Evolutionary conservation across 306 rosid genomes (phyloP).

Genomic region (Fragaria vesca): DNA sequence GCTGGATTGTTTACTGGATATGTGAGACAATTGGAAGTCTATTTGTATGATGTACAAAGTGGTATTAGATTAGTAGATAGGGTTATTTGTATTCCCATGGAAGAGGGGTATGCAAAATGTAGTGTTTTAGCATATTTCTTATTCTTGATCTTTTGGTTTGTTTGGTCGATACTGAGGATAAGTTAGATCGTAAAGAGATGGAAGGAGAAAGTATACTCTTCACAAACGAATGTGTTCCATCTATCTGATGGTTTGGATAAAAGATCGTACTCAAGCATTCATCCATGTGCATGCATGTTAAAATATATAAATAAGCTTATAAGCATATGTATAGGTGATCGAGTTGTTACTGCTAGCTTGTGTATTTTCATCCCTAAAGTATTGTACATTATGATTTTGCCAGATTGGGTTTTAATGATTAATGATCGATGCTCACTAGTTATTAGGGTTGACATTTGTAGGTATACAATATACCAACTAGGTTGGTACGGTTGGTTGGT

Average conservation of each 20-base stretch:
- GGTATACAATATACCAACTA: too few relatives aligned
- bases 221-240: background rate
- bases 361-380: too few relatives aligned
- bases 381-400: background rate
- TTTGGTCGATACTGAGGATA: background rate
- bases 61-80: background rate
- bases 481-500: too few relatives aligned
- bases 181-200: background rate
- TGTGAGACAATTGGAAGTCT: background rate
- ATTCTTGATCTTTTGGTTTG: background rate
- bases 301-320: background rate
- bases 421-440: background rate
- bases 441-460: too few relatives aligned
- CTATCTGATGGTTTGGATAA: background rate
- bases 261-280: background rate
- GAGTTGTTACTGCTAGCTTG: background rate
- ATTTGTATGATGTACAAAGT: background rate
- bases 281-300: background rate
- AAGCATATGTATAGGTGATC: background rate
- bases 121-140: background rate
- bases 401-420: background rate
- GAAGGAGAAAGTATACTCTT: background rate
- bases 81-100: background rate
- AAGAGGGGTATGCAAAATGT: background rate
- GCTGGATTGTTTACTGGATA: constrained; percentile 40